A percentile compares a stretch with the other conserved stretches of the same genome.
Evolutionary conservation across 768 basidiomycete genomes (phyloP).

Genomic region (Suillus subaureus): DNA sequence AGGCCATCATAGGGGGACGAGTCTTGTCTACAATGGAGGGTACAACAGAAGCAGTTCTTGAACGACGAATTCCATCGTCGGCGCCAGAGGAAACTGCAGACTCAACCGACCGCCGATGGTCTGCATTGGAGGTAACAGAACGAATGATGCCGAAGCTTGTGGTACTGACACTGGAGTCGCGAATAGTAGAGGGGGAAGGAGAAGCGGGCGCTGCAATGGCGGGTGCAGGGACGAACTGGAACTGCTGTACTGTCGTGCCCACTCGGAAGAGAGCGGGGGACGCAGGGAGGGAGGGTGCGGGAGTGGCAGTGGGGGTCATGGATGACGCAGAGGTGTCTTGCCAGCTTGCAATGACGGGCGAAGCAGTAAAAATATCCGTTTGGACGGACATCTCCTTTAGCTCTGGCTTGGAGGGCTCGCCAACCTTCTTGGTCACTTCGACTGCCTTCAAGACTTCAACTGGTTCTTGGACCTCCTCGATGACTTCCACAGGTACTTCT

Average conservation of each 20-base stretch:
- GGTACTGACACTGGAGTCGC: slow-evolving; percentile 52
- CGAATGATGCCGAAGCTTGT: slow-evolving; percentile 42
- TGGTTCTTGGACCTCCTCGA: slow-evolving; percentile 31
- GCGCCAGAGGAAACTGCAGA: slow-evolving; percentile 58
- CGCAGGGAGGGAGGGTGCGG: slow-evolving; percentile 30
- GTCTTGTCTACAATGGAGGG: slow-evolving; percentile 69
- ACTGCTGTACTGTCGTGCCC: slow-evolving; percentile 57
- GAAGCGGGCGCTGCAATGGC: slow-evolving; percentile 26
- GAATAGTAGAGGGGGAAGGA: slow-evolving; percentile 42
- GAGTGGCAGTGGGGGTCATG: slow-evolving; percentile 36
- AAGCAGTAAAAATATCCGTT: slow-evolving; percentile 56
- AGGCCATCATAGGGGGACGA: slow-evolving; percentile 80
- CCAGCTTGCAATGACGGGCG: slow-evolving; percentile 32
- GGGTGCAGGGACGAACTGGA: slow-evolving; percentile 61
- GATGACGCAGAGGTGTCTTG: slow-evolving; percentile 32
- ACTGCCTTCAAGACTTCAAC: slow-evolving; percentile 39
- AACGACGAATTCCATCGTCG: slow-evolving; percentile 50
- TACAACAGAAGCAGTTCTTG: slow-evolving; percentile 64
- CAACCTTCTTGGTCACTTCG: slow-evolving; percentile 23
- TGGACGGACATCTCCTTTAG: slow-evolving; percentile 77
- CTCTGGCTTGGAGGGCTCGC: slow-evolving; percentile 57
- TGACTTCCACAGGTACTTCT: slow-evolving; percentile 18
- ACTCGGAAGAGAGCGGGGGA: slow-evolving; percentile 56
- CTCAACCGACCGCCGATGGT: slow-evolving; percentile 73
- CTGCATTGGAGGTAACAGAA: slow-evolving; percentile 54